Base-by-base conservation (phyloP, 2,329 filamentous ascomycete genomes). In the Verticillium isaacii region DNA sequence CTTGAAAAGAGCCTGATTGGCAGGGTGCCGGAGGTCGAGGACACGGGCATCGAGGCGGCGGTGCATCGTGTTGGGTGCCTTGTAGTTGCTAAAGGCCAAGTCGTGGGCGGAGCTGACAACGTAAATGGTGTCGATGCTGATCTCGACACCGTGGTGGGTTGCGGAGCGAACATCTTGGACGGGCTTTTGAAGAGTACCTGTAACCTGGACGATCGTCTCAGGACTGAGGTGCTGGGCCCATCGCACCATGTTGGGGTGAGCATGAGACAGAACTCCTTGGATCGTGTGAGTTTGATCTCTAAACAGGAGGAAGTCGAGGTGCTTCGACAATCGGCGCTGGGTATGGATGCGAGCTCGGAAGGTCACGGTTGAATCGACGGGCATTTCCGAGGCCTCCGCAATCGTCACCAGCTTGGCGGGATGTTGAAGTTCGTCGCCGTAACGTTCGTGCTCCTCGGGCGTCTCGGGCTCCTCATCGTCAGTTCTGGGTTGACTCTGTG, bases 1-100 rank as follows among this genome's bases (percentile, higher is more conserved):
- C 63, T 92, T 89, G 82, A 97, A 96, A 66, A 97, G 89, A 37
- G 90, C 87, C 73, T 97, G 93, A 57, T 93, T 92, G 1, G 91
- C 85, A 0, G 91, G 89, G n/a, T 93, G 93, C 57, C 93, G 86
- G 59, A 97, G 80, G 75, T 94, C 93, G 56, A 96, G 85, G 63
- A 97, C 86, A 59, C 93, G 89, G 5, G 70, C 74, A 50, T 65
- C 65, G 8, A 66, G 39, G 17, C 64, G 60, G 5, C 64, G 74
- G 69, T 57, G 70, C 67, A 60, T 77, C 68, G 62, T 72, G 34
- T 70, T 72, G 0, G 67, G 66, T 4, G 66, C 61, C 11, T 57
- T 25, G 68, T 84, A 85, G 62, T 83, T 82, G 68, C 77, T 82
- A 61, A 85, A 80, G 2, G 81, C 75, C 0, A 81, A 72, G 54